phyloP scores from a whole-genome alignment of 306 rosid genomes.

The Malus sylvestris region DNA sequence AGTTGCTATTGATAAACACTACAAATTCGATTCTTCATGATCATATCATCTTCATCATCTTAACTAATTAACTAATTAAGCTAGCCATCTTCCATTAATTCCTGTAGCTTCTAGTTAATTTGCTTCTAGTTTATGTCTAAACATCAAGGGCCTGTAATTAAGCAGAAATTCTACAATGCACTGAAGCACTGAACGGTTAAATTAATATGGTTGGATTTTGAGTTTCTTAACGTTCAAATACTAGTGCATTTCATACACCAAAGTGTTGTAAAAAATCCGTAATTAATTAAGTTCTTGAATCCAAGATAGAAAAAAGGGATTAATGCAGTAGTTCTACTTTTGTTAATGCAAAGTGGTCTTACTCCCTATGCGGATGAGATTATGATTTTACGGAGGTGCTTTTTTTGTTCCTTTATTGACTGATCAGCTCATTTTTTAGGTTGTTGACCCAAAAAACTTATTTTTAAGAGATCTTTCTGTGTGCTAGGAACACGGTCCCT shows the following conservation, averaged over 20 bases:
- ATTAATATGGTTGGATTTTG: neutral
- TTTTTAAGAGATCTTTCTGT: no score
- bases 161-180: no score
- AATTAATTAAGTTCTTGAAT: neutral
- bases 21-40: constrained; percentile 58
- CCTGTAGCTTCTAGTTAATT: neutral
- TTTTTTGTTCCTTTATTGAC: constrained; percentile 1
- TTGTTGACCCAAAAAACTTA: neutral
- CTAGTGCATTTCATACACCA: neutral
- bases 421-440: neutral
- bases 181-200: no score
- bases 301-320: neutral
- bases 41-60: constrained; percentile 1
- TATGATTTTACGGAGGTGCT: neutral
- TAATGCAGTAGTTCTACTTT: neutral
- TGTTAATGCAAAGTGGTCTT: neutral
- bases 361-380: neutral
- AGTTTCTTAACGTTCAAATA: neutral
- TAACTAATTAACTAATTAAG: neutral
- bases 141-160: neutral
- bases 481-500: no score
- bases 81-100: neutral
- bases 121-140: neutral
- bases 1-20: constrained; percentile 71
- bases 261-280: no score